A percentile compares a stretch with the other conserved stretches of the same genome.
phyloP scores from a whole-genome alignment of 1,284 basidiomycete species.

The Volvariella volvacea region DNA sequence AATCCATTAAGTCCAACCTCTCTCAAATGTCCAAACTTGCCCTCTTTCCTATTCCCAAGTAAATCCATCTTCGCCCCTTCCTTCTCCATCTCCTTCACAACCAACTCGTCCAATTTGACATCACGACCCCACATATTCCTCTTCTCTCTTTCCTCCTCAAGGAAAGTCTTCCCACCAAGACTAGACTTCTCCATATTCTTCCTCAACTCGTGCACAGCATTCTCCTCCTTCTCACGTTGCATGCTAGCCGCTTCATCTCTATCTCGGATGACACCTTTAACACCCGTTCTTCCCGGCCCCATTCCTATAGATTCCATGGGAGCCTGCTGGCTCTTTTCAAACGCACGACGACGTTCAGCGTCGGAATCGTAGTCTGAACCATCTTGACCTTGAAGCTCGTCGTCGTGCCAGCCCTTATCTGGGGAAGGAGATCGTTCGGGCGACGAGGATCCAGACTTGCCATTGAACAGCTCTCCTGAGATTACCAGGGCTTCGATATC shows the following conservation, averaged over 20 bases:
- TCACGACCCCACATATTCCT: slow-evolving; percentile 26
- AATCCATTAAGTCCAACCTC: slow-evolving; percentile 76
- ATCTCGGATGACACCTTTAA: slow-evolving; percentile 80
- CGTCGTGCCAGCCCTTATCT: slow-evolving; percentile 42
- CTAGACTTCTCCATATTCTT: slow-evolving; percentile 53
- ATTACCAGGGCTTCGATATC: slow-evolving; percentile 72
- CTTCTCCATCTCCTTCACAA: slow-evolving; percentile 33
- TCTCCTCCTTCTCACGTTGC: slow-evolving; percentile 39
- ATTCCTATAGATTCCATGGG: slow-evolving; percentile 59
- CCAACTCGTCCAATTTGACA: slow-evolving; percentile 37
- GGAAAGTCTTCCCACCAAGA: slow-evolving; percentile 59
- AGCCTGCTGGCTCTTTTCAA: slow-evolving; percentile 16
- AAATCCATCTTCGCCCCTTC: slow-evolving; percentile 28
- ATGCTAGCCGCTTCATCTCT: slow-evolving; percentile 57
- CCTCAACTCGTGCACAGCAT: slow-evolving; percentile 44
- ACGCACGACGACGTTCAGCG: slow-evolving; percentile 23
- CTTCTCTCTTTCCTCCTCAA: slow-evolving; percentile 65
- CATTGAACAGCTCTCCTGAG: slow-evolving; percentile 70
- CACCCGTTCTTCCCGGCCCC: slow-evolving; percentile 76
- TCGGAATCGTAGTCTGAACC: slow-evolving; percentile 33
- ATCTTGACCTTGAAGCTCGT: slow-evolving; percentile 18
- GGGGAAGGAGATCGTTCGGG: slow-evolving; percentile 44
- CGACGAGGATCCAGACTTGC: slow-evolving; percentile 40
- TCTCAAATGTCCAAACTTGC: slow-evolving; percentile 72
- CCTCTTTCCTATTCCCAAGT: slow-evolving; percentile 41